Evolutionary conservation across 352 stramenopile genomes (phyloP), one percentile per base, ranked within the genome.

Genomic region (Thalassiosira hispida): DNA sequence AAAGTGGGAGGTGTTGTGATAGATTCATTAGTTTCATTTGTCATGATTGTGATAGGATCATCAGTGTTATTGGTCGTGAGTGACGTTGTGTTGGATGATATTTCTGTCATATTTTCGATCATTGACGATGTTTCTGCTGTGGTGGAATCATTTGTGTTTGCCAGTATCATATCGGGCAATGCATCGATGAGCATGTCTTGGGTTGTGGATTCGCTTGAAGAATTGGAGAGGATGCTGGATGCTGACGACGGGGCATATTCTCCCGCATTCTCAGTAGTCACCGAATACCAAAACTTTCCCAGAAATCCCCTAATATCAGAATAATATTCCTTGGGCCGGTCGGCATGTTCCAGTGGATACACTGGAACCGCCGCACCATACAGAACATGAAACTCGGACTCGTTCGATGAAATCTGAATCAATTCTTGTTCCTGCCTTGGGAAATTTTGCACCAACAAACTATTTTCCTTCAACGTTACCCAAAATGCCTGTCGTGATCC

Each of bases 371-470:
- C 56, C 23, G 56, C 16, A 4, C 40, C 40, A 49, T 49, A 49
- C 40, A 49, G n/a, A 16, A 49, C 40, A 4, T 49, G 5, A 49
- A 65, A 35, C 56, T 62, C 27, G 42, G 52, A 35, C 56, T 62
- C 27, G 42, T 23, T 1, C 9, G 11, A 51, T 52, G 46, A n/a
- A 42, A 65, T 25, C 46, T 42, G 23, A n/a, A 65, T 22, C 35
- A 38, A 3, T 31, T 9, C 29, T n/a, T 18, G 25, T 6, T 4
- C 5, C 7, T 25, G 3, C 29, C 29, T 14, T 20, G 8, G 2
- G 9, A 6, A 27, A 25, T 65, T 65, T 31, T 29, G 42, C 1
- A 65, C 51, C 56, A 65, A 18, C 56, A 65, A 65, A 33, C 27
- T 65, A 18, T 33, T 23, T 7, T 40, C 42, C 1, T n/a, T 27